Base-by-base conservation (phyloP, 2,329 filamentous ascomycete species). In the Didymella pomorum region DNA sequence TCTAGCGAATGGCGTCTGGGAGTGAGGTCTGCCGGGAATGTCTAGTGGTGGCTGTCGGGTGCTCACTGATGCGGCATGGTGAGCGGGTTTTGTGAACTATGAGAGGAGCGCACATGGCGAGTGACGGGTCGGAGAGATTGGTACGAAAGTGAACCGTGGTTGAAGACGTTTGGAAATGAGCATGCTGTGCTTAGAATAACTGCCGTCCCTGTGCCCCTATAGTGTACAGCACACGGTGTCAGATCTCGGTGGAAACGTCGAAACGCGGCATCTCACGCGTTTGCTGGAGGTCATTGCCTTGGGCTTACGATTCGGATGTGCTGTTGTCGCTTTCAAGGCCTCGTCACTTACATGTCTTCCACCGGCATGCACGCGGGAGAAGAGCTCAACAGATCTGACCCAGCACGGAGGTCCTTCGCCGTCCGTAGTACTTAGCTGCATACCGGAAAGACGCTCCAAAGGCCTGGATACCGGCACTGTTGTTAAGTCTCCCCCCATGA, bases 381-480 rank as follows among this genome's bases (percentile, higher is more conserved):
- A 8, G 21, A 20, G 1, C 45, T 54, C 56, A 58, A 51, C 50
- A 54, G 56, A 54, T 54, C 45, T 43, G 56, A 50, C 45, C 45
- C 45, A 46, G 25, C 8, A 14, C 16, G 16, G 14, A 51, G 50
- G 56, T 46, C 41, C 31, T 46, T 58, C 56, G 50, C 56, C 56
- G 46, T 50, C 56, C 50, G 26, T 54, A 50, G 46, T 35, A 16
- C 25, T 58, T 58, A 54, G 56, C 39, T 58, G 51, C 56, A 54
- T 42, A 9, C 20, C 20, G 21, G 8, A 35, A 35, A 39, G 14
- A n/a, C 23, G 37, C 56, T 41, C 41, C 56, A 31, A 29, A 21
- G 31, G 46, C 39, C 25, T 58, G 50, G 45, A 35, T 41, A 54
- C 11, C 29, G 29, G 29, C 29, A 31, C 25, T 33, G 16, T 10